Evolutionary conservation across 1,284 basidiomycete genomes (phyloP).

Genomic region (Coniferiporia weirii): DNA sequence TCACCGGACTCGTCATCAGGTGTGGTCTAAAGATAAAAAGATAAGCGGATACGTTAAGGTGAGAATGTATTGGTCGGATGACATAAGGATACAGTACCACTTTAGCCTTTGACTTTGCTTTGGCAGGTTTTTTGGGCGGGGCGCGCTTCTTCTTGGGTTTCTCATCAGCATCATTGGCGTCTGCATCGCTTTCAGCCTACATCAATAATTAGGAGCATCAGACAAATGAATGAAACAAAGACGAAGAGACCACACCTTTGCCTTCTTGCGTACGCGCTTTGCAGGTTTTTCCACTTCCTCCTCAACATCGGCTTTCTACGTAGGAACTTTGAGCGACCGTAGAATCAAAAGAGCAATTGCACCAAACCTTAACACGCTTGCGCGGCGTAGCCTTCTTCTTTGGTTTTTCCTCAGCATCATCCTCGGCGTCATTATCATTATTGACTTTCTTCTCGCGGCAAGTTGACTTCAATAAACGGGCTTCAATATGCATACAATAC

Average conservation of each 20-base stretch:
- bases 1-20: constrained; percentile 15
- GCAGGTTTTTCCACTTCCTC: constrained; percentile 4
- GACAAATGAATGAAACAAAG: not conserved
- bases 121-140: constrained; percentile 24
- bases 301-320: constrained; percentile 18
- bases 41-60: not conserved
- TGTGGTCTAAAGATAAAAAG: not conserved
- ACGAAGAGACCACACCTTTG: not conserved
- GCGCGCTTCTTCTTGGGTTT: constrained; percentile 32
- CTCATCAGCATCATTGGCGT: constrained; percentile 25
- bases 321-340: not conserved
- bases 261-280: constrained; percentile 13
- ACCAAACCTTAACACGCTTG: constrained; percentile 19
- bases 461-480: too few species aligned
- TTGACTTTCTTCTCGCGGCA: constrained; percentile 28
- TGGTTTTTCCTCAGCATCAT: constrained; percentile 33
- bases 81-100: not conserved
- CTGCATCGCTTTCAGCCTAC: constrained; percentile 9
- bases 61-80: not conserved
- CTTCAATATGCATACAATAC: not conserved
- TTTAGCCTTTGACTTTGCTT: constrained; percentile 19
- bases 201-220: not conserved
- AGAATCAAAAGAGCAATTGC: not conserved
- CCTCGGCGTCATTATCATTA: constrained; percentile 26
- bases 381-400: constrained; percentile 31